These are phyloP conservation scores for Cystofilobasidium macerans DNA, from an alignment of 768 basidiomycete genomes.

Conservation along the genomic window DNA sequence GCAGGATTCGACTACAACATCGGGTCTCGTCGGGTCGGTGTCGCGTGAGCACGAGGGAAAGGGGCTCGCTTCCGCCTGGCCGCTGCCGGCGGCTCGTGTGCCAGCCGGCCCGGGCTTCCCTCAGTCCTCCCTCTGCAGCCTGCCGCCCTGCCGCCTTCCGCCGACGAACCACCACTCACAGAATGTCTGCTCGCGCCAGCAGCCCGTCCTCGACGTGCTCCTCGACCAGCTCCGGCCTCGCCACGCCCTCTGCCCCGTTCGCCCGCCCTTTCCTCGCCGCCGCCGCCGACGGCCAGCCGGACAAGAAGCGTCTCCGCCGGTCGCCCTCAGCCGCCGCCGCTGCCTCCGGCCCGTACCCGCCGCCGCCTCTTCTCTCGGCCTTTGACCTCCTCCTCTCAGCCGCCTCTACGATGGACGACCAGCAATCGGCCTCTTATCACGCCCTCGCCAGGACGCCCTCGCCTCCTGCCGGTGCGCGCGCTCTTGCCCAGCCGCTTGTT, in stretches of 20 bases:
- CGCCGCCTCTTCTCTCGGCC: background rate
- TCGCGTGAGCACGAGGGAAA: too few species aligned
- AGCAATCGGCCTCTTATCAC: background rate
- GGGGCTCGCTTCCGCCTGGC: too few species aligned
- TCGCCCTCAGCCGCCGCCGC: background rate
- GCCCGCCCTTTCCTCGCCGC: background rate
- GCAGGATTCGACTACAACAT: too few species aligned
- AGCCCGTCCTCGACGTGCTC: background rate
- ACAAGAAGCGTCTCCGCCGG: background rate
- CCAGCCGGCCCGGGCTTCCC: too few species aligned
- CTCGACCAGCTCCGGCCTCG: background rate
- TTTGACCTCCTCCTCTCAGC: conserved; percentile 5
- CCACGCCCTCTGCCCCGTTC: background rate
- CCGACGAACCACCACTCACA: too few species aligned
- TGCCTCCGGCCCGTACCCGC: background rate
- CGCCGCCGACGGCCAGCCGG: too few species aligned
- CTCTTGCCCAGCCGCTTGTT: background rate
- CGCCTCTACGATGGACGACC: conserved; percentile 4
- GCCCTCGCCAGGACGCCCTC: background rate
- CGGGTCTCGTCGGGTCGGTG: too few species aligned
- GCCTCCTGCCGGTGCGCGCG: background rate
- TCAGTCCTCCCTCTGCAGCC: background rate
- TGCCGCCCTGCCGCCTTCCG: too few species aligned
- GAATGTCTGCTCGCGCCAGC: background rate
- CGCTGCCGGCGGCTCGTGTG: too few species aligned